Evolutionary conservation across 768 basidiomycete genomes (phyloP).

Genomic region (Termitomyces eurrhizus): DNA sequence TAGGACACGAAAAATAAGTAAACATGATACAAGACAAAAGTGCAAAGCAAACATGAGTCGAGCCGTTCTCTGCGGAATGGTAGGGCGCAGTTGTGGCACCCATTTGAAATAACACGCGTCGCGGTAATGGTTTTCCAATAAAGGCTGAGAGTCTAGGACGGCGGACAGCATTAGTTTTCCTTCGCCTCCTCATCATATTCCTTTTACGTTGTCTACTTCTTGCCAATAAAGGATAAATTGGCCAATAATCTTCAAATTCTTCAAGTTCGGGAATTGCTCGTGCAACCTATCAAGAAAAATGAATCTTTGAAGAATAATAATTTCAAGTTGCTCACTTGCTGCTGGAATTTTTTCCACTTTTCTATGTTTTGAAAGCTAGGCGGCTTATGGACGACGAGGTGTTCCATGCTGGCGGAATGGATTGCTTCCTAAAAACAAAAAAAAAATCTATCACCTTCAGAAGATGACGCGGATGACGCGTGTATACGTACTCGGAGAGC

Average conservation of each 20-base stretch:
- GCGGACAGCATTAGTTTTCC: not conserved
- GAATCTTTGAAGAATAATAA: not conserved
- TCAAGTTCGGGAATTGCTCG: not conserved
- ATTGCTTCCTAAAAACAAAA: not conserved
- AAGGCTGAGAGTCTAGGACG: not conserved
- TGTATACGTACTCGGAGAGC: not conserved
- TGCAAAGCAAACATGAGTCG: not conserved
- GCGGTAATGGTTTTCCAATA: not conserved
- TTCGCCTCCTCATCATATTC: not conserved
- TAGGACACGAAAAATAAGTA: not conserved
- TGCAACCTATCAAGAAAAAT: not conserved
- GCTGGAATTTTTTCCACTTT: not conserved
- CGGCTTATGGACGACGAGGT: not conserved
- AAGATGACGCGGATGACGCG: not conserved
- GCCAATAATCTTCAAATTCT: not conserved
- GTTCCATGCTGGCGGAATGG: not conserved
- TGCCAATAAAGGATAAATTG: not conserved
- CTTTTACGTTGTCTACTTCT: accelerated
- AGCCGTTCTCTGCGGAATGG: not conserved
- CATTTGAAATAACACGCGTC: not conserved
- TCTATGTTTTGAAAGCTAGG: not conserved
- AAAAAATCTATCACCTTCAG: not conserved
- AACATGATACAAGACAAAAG: not conserved
- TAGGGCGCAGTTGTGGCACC: no score
- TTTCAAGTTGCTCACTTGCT: not conserved